phyloP scores from a whole-genome alignment of 1,284 basidiomycete genomes.

The Sanghuangporus baumii region DNA sequence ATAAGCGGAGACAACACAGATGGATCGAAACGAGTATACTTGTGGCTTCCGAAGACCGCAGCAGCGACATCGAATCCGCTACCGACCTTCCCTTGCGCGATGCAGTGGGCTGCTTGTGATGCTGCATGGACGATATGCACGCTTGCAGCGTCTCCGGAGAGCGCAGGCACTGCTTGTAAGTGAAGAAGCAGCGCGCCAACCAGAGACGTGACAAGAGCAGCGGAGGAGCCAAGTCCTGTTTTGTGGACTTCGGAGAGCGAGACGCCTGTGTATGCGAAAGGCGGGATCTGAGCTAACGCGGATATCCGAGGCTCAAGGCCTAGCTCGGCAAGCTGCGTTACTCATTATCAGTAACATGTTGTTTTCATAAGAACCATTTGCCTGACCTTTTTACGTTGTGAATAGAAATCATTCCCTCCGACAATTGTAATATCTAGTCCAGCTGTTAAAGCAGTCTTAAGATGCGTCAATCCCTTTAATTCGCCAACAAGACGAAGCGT shows the following conservation, averaged over 20 bases:
- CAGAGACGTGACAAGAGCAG: slow-evolving; percentile 94
- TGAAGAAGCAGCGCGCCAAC: slow-evolving; percentile 83
- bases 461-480: slow-evolving; percentile 39
- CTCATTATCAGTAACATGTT: slow-evolving; percentile 2
- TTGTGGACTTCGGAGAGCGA: slow-evolving; percentile 85
- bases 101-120: slow-evolving; percentile 94
- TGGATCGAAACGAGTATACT: slow-evolving; percentile 89
- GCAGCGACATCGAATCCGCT: slow-evolving; percentile 96
- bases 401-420: slow-evolving; percentile 98
- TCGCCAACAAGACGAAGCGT: slow-evolving; percentile 66
- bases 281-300: slow-evolving; percentile 61
- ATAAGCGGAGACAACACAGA: slow-evolving; percentile 63
- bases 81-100: slow-evolving; percentile 97
- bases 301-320: slow-evolving; percentile 53
- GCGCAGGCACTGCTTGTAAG: slow-evolving; percentile 55
- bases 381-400: slow-evolving; percentile 78
- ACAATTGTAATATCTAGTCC: slow-evolving; percentile 77
- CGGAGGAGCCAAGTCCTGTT: slow-evolving; percentile 95
- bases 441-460: slow-evolving; percentile 40
- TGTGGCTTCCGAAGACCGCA: slow-evolving; percentile 91
- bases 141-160: slow-evolving; percentile 38
- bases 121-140: slow-evolving; percentile 75
- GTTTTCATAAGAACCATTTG: slow-evolving; percentile 6
- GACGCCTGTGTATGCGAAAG: slow-evolving; percentile 73
- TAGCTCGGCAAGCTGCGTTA: slow-evolving; percentile 51